Percentiles rank a stretch among this genome's conserved stretches.
phyloP scores from a whole-genome alignment of 192 early-diverging fungal species.

The Endogone sp. region DNA sequence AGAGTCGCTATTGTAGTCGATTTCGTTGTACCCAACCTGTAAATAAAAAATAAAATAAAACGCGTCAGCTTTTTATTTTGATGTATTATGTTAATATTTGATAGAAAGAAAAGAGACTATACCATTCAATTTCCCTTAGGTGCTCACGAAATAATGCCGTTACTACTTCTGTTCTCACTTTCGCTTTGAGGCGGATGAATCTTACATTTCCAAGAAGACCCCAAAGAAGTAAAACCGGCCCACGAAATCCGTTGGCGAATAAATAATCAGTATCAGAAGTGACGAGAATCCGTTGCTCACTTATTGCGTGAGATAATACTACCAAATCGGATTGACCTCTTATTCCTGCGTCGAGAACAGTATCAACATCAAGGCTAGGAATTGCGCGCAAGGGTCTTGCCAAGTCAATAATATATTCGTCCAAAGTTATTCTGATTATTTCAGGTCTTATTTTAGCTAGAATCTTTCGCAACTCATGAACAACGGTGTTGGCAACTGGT shows the following conservation, averaged over 20 bases:
- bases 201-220: not conserved
- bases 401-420: too few relatives aligned
- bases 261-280: not conserved
- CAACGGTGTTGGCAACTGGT: not conserved
- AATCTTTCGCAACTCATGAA: not conserved
- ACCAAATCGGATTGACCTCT: not conserved
- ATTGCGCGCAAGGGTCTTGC: too few relatives aligned
- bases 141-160: too few relatives aligned
- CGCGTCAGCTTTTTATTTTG: not conserved
- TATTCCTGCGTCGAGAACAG: not conserved
- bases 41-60: not conserved
- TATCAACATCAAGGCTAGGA: not conserved
- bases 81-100: too few relatives aligned
- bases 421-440: too few relatives aligned
- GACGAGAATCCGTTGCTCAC: not conserved
- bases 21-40: not conserved
- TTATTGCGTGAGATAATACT: not conserved
- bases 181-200: too few relatives aligned
- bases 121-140: too few relatives aligned
- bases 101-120: too few relatives aligned
- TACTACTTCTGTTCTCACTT: too few relatives aligned
- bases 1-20: not conserved
- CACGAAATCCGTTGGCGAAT: not conserved
- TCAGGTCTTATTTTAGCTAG: too few relatives aligned
- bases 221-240: not conserved